Base-by-base conservation (phyloP, 805 yeast genomes). In the Tetrapisispora pingtungensis region DNA sequence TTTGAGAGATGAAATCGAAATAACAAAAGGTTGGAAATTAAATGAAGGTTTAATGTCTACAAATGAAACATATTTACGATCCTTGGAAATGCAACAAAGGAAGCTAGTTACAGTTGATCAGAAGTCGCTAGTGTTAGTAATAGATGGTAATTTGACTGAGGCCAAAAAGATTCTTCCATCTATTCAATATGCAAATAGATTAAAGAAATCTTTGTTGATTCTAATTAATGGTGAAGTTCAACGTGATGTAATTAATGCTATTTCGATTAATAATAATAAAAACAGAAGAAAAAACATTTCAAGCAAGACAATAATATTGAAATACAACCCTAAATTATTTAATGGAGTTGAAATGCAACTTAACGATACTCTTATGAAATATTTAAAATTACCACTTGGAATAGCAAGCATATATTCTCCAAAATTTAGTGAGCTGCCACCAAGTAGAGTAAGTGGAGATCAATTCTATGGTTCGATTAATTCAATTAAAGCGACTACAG, bases 1-100 rank as follows among this genome's bases (percentile, higher is more conserved):
- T 15, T 50, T 52, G 4, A 32, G 40, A 27, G 65, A 61, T 44
- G 58, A 56, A 26, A 36, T 61, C 8, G 61, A 58, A 10, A 43
- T 59, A 8, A 54, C 63, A n/a, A 54, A 59, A 36, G 66, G 65
- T 10, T 59, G 64, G 63, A 59, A 54, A 38, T 55, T 50, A 13
- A 49, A 53, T 6, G 49, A 50, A 15, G 65, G 66, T 15, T 42
- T 61, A 3, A 27, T 56, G 31, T 55, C 55, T 35, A 47, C 54
- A 17, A 58, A 58, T 40, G 61, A 58, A 27, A 47, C 59, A n/a
- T 62, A 60, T 40, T 43, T 59, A 32, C 54, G 61, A 39, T 58
- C 64, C 1, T 20, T 61, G 1, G 53, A 50, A n/a, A 20, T 61
- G 4, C 45, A 50, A 3, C 46, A 53, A 20, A 53, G 57, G 34